phyloP scores from a whole-genome alignment of 306 rosid species.

The Astragalus glycyphyllos region DNA sequence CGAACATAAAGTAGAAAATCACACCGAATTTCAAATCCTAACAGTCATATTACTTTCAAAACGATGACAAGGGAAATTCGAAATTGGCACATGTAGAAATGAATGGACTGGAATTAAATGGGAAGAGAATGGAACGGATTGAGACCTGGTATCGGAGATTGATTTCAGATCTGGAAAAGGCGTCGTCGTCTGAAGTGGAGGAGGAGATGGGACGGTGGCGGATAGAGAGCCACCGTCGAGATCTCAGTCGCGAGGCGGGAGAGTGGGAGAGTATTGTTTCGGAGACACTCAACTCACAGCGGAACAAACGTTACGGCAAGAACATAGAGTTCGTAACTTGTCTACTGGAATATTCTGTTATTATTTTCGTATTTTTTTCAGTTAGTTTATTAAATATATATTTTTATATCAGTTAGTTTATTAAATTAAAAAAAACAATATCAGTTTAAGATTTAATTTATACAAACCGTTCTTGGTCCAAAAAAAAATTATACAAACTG shows the following conservation, averaged over 20 bases:
- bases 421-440: too few relatives aligned
- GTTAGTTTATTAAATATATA: too few relatives aligned
- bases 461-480: too few relatives aligned
- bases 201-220: slow-evolving; percentile 48
- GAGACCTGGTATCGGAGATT: slow-evolving; percentile 42
- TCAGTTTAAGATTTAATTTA: too few relatives aligned
- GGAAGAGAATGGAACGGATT: background rate
- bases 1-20: background rate
- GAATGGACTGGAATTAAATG: slow-evolving; percentile 22
- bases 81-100: slow-evolving; percentile 30
- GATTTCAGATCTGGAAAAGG: slow-evolving; percentile 41
- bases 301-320: slow-evolving; percentile 25
- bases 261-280: slow-evolving; percentile 20
- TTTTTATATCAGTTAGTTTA: too few relatives aligned
- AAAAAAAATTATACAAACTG: too few relatives aligned
- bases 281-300: slow-evolving; percentile 9
- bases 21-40: slow-evolving; percentile 12
- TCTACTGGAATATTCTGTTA: background rate
- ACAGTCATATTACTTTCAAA: background rate
- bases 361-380: too few relatives aligned
- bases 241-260: slow-evolving; percentile 27
- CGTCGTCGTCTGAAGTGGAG: slow-evolving; percentile 34
- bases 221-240: slow-evolving; percentile 52
- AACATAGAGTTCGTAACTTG: background rate
- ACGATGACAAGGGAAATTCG: background rate